Evolutionary conservation across 2,329 filamentous ascomycete species (phyloP).

Genomic region (Cladophialophora bantiana): DNA sequence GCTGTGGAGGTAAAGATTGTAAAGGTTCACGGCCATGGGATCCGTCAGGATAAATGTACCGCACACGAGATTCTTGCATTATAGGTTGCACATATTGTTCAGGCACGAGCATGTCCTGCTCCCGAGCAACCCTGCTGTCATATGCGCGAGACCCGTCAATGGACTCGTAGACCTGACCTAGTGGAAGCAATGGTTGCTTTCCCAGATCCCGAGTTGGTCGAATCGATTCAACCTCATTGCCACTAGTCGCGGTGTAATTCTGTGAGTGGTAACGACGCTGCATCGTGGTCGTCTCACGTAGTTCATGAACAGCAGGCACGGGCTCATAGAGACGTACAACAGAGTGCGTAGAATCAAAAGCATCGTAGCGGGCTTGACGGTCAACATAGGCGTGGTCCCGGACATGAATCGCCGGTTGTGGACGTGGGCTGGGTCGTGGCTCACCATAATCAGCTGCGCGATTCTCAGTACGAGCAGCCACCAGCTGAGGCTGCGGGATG

Average conservation of each 20-base stretch:
- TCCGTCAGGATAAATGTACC: conserved; percentile 21
- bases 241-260: not conserved
- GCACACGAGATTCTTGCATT: conserved; percentile 22
- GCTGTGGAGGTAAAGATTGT: conserved; percentile 23
- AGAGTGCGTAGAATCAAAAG: conserved; percentile 18
- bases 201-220: conserved; percentile 9
- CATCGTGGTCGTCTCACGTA: conserved; percentile 13
- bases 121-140: conserved; percentile 17
- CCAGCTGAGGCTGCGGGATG: conserved; percentile 19
- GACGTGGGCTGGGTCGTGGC: conserved; percentile 21
- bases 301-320: conserved; percentile 16
- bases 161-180: conserved; percentile 25
- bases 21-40: conserved; percentile 24
- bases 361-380: conserved; percentile 23
- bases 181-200: conserved; percentile 9
- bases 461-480: conserved; percentile 12
- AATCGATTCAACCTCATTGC: conserved; percentile 13
- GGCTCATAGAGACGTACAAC: conserved; percentile 14
- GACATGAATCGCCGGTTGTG: conserved; percentile 12
- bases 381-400: conserved; percentile 26
- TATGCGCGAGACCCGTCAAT: conserved; percentile 22
- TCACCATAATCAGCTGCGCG: conserved; percentile 28
- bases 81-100: conserved; percentile 27
- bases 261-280: conserved; percentile 15
- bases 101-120: conserved; percentile 19